A percentile compares a stretch with the other conserved stretches of the same genome.
These are phyloP conservation scores for Podospora comata DNA, from an alignment of 495 filamentous ascomycete species.

Conservation along the genomic window DNA sequence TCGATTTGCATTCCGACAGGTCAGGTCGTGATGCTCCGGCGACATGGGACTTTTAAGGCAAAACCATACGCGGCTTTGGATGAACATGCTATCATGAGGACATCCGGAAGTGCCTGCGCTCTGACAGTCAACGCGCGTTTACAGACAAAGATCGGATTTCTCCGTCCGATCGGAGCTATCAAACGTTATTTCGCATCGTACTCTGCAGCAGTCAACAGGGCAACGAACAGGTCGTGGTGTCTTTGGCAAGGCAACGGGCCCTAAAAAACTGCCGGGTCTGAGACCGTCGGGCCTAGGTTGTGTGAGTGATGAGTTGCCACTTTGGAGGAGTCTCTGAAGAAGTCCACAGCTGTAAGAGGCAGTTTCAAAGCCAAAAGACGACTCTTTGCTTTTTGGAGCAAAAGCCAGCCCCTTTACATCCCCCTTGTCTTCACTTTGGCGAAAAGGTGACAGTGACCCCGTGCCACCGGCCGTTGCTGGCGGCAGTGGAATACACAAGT, in stretches of 20 bases:
- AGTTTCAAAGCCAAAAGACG: neutral
- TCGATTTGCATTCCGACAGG: neutral
- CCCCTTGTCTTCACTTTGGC: neutral
- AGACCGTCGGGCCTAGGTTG: neutral
- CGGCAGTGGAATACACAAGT: neutral
- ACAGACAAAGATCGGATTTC: neutral
- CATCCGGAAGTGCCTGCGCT: neutral
- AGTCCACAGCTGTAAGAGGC: neutral
- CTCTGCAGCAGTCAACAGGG: neutral
- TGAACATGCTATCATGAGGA: neutral
- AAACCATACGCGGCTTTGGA: neutral
- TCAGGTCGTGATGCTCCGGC: neutral
- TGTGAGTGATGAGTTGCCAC: neutral
- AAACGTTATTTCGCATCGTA: neutral
- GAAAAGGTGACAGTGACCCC: neutral
- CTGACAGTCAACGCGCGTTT: neutral
- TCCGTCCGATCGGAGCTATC: neutral
- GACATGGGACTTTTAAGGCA: neutral
- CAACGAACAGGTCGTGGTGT: too few relatives aligned
- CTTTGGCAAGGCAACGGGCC: neutral
- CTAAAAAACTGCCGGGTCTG: neutral
- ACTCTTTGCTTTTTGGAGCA: neutral
- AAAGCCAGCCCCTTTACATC: neutral
- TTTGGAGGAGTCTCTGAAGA: neutral
- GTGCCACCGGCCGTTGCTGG: slow-evolving; percentile 1